These are phyloP conservation scores for Monilinia vaccinii-corymbosi DNA, from an alignment of 2,329 filamentous ascomycete species.

Conservation along the genomic window DNA sequence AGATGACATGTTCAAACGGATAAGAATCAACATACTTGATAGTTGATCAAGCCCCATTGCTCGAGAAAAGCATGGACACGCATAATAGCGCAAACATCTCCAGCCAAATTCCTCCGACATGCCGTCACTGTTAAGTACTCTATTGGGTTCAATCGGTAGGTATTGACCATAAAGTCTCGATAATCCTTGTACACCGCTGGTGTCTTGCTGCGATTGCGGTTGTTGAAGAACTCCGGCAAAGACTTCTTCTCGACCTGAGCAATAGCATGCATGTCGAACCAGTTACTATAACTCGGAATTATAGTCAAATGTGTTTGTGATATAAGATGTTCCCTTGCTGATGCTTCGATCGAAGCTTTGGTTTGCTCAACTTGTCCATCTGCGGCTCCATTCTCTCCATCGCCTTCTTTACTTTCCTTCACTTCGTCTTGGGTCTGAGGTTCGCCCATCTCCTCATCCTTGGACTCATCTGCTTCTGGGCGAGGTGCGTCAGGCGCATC, in stretches of 20 bases:
- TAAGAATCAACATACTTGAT: constrained; percentile 57
- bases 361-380: constrained; percentile 52
- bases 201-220: constrained; percentile 95
- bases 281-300: constrained; percentile 92
- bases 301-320: constrained; percentile 94
- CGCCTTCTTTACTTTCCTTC: constrained; percentile 39
- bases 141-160: constrained; percentile 87
- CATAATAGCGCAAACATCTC: constrained; percentile 99
- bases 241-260: constrained; percentile 90
- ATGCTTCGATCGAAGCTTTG: constrained; percentile 74
- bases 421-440: constrained; percentile 40
- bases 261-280: constrained; percentile 97
- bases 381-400: constrained; percentile 37
- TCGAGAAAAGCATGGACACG: constrained; percentile 95
- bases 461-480: constrained; percentile 50
- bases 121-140: constrained; percentile 97
- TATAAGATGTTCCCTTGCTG: constrained; percentile 84
- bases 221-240: constrained; percentile 97
- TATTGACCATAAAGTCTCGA: constrained; percentile 99
- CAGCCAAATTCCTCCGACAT: constrained; percentile 86
- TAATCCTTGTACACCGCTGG: constrained; percentile 97
- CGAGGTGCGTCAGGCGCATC: constrained; percentile 59
- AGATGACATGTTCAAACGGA: neutral
- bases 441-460: constrained; percentile 77
- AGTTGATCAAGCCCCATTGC: constrained; percentile 98